Evolutionary conservation across 225 moss, liverwort and hornwort genomes (phyloP), one percentile per base, ranked within the genome.

Genomic region (Marchantia paleacea): DNA sequence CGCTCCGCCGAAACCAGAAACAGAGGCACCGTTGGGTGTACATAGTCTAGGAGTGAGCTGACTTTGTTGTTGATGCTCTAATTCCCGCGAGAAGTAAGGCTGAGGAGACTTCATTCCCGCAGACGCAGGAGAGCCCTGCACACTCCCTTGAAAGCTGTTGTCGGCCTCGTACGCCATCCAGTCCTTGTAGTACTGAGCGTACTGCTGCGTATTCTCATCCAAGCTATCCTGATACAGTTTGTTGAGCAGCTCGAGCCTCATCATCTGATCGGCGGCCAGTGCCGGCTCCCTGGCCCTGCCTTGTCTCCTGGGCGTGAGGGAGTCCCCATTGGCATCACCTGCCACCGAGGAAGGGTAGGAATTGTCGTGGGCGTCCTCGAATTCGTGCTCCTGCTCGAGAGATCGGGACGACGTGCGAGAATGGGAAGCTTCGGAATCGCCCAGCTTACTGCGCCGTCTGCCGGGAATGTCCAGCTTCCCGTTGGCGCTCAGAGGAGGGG

Each of bases 121-220:
- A 48, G 81, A 84, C 14, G 62, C 63, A 53, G 85, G 87, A 69
- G 85, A 81, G n/a, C 12, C 76, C 16, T 66, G 77, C 75, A 31
- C 73, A 66, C 80, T 76, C 6, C 55, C 75, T 50, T 26, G 86
- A 7, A 75, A 49, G 28, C 52, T 52, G 31, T 80, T 82, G 13
- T 81, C 81, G 24, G 73, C 86, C 19, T 85, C 88, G 52, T 83
- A 86, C 31, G 77, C 83, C 86, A 88, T 80, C 86, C 88, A 88
- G 58, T 90, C 90, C 51, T 86, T 88, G 70, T 85, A 90, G 47
- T 88, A 88, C 58, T 85, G 90, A 20, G 90, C 90, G 82, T 86
- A 90, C 75, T 90, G 88, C 65, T 84, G 83, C 47, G 90, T 90
- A 49, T 90, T 90, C 79, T 88, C 86, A 76, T 88, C 85, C 84